These are phyloP conservation scores for Metschnikowia lachancei DNA, from an alignment of 805 yeast species.

Conservation along the genomic window DNA sequence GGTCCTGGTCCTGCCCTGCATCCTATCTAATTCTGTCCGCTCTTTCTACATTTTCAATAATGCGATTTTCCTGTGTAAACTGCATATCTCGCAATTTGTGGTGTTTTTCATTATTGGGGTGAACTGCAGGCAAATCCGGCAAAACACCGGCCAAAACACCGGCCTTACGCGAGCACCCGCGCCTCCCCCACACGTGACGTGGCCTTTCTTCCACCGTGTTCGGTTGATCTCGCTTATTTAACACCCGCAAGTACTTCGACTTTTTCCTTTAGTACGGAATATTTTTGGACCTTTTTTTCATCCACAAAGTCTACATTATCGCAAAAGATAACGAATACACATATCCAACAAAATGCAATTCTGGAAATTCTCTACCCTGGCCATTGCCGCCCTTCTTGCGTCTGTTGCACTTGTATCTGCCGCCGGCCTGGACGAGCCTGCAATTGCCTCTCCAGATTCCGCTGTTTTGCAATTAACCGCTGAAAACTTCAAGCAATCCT, in stretches of 20 bases:
- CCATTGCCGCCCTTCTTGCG: slow-evolving; percentile 38
- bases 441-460: slow-evolving; percentile 76
- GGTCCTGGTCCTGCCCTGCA: no score
- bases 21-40: no score
- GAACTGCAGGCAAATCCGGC: no score
- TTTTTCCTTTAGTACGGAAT: neutral
- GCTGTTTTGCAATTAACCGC: slow-evolving; percentile 80
- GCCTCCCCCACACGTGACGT: slow-evolving; percentile 8
- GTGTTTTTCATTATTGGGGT: no score
- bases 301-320: neutral
- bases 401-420: slow-evolving; percentile 34
- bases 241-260: neutral
- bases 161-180: no score
- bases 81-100: no score
- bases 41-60: no score
- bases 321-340: neutral
- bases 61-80: no score
- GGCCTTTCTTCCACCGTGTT: slow-evolving; percentile 17
- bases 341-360: slow-evolving; percentile 42
- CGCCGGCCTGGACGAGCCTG: slow-evolving; percentile 46
- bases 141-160: no score
- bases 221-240: slow-evolving; percentile 3
- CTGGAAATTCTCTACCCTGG: slow-evolving; percentile 39
- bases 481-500: slow-evolving; percentile 61
- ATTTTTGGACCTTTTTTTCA: slow-evolving; percentile 1